These are phyloP conservation scores for Rubia tinctorum DNA, from an alignment of 305 asterid genomes.

Conservation along the genomic window DNA sequence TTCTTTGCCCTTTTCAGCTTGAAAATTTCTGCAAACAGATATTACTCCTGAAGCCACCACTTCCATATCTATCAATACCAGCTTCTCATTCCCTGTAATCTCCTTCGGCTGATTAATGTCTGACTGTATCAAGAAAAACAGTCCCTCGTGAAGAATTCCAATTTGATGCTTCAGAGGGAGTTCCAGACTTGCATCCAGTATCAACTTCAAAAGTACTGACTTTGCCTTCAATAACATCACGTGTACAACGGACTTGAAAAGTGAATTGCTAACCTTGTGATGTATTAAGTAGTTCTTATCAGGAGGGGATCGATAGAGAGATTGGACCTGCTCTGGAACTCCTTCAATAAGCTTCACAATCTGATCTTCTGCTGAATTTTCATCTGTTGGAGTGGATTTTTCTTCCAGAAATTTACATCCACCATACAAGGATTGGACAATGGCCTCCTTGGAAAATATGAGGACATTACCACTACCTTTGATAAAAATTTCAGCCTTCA, in stretches of 20 bases:
- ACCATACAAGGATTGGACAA: background rate
- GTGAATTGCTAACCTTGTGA: background rate
- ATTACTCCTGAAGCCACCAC: slow-evolving; percentile 1
- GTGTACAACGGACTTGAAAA: background rate
- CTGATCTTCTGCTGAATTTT: background rate
- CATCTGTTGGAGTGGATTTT: too few species aligned
- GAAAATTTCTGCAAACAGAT: background rate
- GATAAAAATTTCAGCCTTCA: slow-evolving; percentile 12
- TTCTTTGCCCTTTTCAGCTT: slow-evolving; percentile 17
- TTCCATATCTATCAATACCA: background rate
- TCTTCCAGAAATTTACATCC: background rate
- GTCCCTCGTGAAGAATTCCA: slow-evolving; percentile 12
- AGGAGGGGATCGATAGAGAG: background rate
- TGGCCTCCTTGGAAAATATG: background rate
- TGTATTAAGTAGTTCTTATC: background rate
- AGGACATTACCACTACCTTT: background rate
- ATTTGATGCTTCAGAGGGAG: slow-evolving; percentile 14
- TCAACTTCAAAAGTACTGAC: background rate
- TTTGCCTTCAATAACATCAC: slow-evolving; percentile 1
- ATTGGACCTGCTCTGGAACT: background rate
- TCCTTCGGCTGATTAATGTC: background rate
- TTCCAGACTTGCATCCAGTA: background rate
- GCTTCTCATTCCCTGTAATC: background rate
- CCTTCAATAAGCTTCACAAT: background rate
- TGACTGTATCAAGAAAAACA: slow-evolving; percentile 1